phyloP scores from a whole-genome alignment of 2,329 filamentous ascomycete species.

The Xylaria sp. region DNA sequence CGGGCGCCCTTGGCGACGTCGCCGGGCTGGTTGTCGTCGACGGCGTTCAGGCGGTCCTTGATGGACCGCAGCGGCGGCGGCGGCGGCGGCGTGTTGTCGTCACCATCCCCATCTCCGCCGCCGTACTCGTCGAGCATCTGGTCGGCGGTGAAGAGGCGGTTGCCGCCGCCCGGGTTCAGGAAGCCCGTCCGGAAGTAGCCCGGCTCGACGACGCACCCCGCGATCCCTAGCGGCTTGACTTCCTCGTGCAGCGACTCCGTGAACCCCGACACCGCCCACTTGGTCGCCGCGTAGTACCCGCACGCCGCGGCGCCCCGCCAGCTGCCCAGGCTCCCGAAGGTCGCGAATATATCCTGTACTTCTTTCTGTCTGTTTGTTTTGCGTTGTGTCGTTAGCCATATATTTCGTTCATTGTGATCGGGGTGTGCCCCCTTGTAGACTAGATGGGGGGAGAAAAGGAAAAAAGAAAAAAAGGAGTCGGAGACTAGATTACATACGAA shows the following conservation, averaged over 20 bases:
- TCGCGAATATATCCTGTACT: constrained; percentile 36
- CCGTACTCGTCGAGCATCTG: constrained; percentile 39
- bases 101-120: no score
- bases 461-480: neutral
- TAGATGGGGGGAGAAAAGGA: no score
- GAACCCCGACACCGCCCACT: constrained; percentile 45
- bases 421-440: no score
- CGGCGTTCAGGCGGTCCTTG: constrained; percentile 37
- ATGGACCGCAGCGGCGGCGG: constrained; percentile 32
- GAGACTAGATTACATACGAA: constrained; percentile 19
- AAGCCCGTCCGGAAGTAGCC: constrained; percentile 58
- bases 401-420: neutral
- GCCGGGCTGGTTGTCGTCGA: constrained; percentile 55
- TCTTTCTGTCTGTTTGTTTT: constrained; percentile 26
- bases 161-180: constrained; percentile 41
- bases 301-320: constrained; percentile 36
- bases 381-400: neutral
- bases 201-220: constrained; percentile 50
- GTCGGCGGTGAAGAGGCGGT: constrained; percentile 27
- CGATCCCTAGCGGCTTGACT: constrained; percentile 42
- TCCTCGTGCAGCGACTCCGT: constrained; percentile 41
- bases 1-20: constrained; percentile 57
- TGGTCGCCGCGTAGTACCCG: constrained; percentile 44
- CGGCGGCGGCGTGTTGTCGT: no score
- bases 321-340: constrained; percentile 45